Conservation (phyloP, 345 rosid species). For the Eucalyptus caleyi region DNA sequence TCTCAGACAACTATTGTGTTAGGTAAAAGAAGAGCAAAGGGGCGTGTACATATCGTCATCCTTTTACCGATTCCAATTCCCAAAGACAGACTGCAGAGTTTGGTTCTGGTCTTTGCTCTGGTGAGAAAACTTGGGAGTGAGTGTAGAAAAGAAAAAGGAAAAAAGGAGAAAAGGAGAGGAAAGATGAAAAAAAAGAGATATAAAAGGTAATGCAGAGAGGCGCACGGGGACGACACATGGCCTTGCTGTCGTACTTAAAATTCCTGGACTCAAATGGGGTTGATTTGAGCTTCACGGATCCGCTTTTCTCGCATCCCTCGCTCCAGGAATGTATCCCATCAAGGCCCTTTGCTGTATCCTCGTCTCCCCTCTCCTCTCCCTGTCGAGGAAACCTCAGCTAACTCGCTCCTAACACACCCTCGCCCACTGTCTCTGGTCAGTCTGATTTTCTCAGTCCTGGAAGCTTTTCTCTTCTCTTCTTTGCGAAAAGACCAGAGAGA, state of each 20-base stretch:
- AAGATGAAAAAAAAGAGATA: background rate
- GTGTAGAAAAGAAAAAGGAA: background rate
- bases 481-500: background rate
- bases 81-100: conserved; percentile 3
- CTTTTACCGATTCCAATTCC: conserved; percentile 12
- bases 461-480: background rate
- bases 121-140: conserved; percentile 20
- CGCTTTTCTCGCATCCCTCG: conserved; percentile 14
- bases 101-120: background rate
- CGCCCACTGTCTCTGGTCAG: background rate
- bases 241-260: background rate
- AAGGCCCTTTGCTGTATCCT: background rate
- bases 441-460: background rate
- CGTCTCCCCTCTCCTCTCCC: background rate
- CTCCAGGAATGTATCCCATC: background rate
- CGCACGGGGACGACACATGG: background rate
- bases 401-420: background rate
- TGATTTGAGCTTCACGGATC: conserved; percentile 18
- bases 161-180: background rate
- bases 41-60: conserved; percentile 18
- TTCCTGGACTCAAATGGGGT: background rate
- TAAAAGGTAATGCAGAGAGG: background rate
- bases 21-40: background rate
- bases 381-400: background rate
- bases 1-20: background rate